Evolutionary conservation across 2,329 filamentous ascomycete genomes (phyloP).

Genomic region (Diaporthe destruens): DNA sequence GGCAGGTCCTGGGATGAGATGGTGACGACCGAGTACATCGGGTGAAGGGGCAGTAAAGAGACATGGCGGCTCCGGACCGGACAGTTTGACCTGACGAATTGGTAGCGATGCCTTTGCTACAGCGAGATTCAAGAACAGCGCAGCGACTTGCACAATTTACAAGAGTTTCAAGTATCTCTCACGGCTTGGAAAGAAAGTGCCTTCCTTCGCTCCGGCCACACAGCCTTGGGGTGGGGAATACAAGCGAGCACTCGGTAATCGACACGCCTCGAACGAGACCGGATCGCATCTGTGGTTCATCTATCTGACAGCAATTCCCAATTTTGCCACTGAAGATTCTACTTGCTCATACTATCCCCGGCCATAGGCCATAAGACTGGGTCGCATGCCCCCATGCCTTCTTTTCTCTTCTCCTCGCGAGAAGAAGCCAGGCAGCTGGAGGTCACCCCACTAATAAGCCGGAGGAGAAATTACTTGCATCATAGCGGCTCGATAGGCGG

Average conservation of each 20-base stretch:
- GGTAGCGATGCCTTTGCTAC: background rate
- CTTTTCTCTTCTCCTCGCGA: background rate
- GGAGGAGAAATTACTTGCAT: slow-evolving; percentile 22
- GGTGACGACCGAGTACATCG: slow-evolving; percentile 76
- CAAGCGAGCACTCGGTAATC: no score
- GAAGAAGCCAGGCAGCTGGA: no score
- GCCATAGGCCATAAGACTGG: background rate
- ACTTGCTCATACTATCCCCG: background rate
- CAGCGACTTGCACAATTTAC: slow-evolving; percentile 5
- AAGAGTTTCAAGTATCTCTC: background rate
- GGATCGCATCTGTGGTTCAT: no score
- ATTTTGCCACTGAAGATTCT: background rate
- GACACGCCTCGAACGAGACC: no score
- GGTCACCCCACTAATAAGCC: slow-evolving; percentile 14
- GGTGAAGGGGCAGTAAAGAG: slow-evolving; percentile 54
- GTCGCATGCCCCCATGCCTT: background rate
- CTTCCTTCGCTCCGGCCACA: no score
- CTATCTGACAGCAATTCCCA: background rate
- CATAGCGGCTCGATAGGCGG: background rate
- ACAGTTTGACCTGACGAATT: slow-evolving; percentile 4
- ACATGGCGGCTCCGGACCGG: background rate
- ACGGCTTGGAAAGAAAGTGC: no score
- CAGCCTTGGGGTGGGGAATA: background rate
- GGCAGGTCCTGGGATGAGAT: slow-evolving; percentile 77
- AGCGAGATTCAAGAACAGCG: background rate